Conservation (phyloP, 1,284 basidiomycete genomes). For the Xerocomus nothofagi region DNA sequence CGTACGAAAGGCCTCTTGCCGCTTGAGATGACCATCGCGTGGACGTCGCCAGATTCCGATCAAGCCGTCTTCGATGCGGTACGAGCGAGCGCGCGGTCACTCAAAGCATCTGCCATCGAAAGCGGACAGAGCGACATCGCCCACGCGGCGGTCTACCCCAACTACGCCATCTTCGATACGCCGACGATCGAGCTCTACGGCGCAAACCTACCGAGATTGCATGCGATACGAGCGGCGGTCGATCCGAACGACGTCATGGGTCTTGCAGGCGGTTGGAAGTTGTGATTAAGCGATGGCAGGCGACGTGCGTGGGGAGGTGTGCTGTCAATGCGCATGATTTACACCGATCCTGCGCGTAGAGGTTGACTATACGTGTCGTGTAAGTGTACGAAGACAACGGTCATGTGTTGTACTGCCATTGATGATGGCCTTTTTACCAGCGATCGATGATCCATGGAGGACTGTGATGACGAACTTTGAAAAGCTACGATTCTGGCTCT, state of each 20-base stretch:
- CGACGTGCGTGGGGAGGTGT: too few species aligned
- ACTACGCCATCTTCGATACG: conserved; percentile 53
- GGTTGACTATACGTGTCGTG: too few species aligned
- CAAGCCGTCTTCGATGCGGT: conserved; percentile 40
- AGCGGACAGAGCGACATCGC: conserved; percentile 37
- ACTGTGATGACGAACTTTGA: too few species aligned
- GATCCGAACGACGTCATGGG: conserved; percentile 55
- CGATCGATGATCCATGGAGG: too few species aligned
- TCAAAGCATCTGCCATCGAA: conserved; percentile 25
- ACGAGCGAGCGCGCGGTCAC: conserved; percentile 37
- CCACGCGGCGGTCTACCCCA: conserved; percentile 46
- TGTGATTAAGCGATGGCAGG: too few species aligned
- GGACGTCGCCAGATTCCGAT: conserved; percentile 40
- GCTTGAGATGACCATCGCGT: conserved; percentile 51
- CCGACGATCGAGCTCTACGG: conserved; percentile 48
- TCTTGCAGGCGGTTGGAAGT: conserved; percentile 48
- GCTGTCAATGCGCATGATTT: too few species aligned
- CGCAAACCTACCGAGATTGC: conserved; percentile 41
- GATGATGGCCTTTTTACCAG: too few species aligned
- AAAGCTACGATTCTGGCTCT: too few species aligned
- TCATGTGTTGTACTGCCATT: too few species aligned
- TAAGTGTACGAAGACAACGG: too few species aligned
- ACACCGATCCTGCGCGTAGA: too few species aligned
- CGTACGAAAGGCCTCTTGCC: conserved; percentile 43
- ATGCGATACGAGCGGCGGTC: conserved; percentile 39